Percentiles rank a stretch among this genome's conserved stretches.
phyloP scores from a whole-genome alignment of 441 rosid species.

The Aquilaria agallochum region DNA sequence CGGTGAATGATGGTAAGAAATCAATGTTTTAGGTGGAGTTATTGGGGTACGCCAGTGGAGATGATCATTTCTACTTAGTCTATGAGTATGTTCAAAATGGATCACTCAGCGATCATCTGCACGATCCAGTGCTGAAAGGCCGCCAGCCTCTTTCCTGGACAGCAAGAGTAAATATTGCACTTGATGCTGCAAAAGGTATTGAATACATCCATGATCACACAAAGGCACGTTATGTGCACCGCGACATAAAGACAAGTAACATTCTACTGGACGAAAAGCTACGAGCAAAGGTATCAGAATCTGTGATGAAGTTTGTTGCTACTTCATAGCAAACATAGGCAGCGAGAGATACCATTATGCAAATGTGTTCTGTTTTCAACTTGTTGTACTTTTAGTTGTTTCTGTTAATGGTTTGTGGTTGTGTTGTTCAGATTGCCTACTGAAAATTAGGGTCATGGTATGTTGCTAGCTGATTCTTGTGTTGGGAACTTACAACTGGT shows the following conservation, averaged over 20 bases:
- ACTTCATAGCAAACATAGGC: too few species aligned
- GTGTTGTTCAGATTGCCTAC: too few species aligned
- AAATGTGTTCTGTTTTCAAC: background rate
- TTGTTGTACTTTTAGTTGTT: background rate
- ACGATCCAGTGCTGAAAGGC: conserved; percentile 58
- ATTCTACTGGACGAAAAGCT: conserved; percentile 52
- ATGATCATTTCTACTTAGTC: conserved; percentile 62
- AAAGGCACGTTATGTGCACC: conserved; percentile 59
- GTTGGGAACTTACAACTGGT: too few species aligned
- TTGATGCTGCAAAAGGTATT: conserved; percentile 61
- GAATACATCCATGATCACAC: conserved; percentile 75
- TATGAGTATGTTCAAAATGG: conserved; percentile 56
- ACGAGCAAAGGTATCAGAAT: conserved; percentile 47
- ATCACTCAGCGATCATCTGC: conserved; percentile 64
- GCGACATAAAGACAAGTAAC: conserved; percentile 63
- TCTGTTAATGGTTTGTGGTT: background rate
- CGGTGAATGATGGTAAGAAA: conserved; percentile 3
- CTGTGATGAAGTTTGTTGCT: too few species aligned
- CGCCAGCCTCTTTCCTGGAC: conserved; percentile 62
- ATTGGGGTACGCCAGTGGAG: conserved; percentile 58
- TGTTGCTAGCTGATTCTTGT: too few species aligned
- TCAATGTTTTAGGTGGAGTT: conserved; percentile 46
- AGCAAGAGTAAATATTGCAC: conserved; percentile 63
- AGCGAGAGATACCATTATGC: too few species aligned
- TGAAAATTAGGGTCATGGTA: too few species aligned